phyloP scores from a whole-genome alignment of 495 filamentous ascomycete species.

The Aspergillus sparsus region DNA sequence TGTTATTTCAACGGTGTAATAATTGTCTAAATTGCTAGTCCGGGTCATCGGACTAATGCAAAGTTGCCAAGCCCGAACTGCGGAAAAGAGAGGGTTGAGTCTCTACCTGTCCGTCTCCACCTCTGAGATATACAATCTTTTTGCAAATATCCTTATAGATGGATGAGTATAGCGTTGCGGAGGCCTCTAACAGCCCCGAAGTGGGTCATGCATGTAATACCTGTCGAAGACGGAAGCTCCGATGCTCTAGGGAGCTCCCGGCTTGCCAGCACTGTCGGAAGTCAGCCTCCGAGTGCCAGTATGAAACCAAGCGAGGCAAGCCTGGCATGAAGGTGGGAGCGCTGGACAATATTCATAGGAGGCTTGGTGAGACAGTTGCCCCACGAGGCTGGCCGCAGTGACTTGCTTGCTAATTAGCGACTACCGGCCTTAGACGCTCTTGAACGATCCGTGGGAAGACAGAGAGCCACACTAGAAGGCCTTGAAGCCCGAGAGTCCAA shows the following conservation, averaged over 20 bases:
- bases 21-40: too few species aligned
- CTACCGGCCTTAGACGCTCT: constrained; percentile 2
- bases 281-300: constrained; percentile 20
- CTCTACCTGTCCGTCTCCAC: too few species aligned
- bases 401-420: neutral
- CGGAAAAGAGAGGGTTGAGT: too few species aligned
- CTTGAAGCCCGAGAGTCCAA: constrained; percentile 18
- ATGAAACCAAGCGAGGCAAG: constrained; percentile 28
- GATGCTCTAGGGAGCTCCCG: constrained; percentile 28
- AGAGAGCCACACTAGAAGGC: constrained; percentile 21
- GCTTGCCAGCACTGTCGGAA: constrained; percentile 17
- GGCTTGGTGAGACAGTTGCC: constrained; percentile 8
- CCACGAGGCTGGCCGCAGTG: neutral
- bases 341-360: constrained; percentile 17
- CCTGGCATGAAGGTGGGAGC: constrained; percentile 29
- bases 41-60: too few species aligned
- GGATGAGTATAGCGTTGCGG: too few species aligned
- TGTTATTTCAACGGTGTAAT: too few species aligned
- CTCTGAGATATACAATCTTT: too few species aligned
- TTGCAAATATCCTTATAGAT: too few species aligned
- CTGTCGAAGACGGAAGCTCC: constrained; percentile 28
- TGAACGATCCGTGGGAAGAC: constrained; percentile 11
- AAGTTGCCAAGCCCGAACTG: too few species aligned
- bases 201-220: constrained; percentile 19
- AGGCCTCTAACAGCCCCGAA: too few species aligned